These are phyloP conservation scores for Pseudogymnoascus sp. DNA, from an alignment of 2,329 filamentous ascomycete species.

Conservation along the genomic window DNA sequence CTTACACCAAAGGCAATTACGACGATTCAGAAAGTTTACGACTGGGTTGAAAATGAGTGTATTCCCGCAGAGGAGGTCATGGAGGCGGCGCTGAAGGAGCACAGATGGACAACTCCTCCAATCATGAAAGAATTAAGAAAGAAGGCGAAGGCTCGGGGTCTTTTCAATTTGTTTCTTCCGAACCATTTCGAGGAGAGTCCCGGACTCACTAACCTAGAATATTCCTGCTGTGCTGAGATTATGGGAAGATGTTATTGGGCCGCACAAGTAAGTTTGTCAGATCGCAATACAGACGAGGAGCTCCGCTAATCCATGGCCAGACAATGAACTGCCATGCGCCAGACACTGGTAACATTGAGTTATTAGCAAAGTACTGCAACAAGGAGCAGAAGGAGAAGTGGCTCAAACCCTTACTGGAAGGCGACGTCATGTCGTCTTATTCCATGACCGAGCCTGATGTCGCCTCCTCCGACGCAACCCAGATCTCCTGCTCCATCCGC, in stretches of 20 bases:
- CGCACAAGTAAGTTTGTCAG: slow-evolving; percentile 16
- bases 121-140: slow-evolving; percentile 35
- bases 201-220: slow-evolving; percentile 38
- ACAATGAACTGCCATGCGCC: slow-evolving; percentile 38
- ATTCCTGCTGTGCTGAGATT: slow-evolving; percentile 37
- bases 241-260: slow-evolving; percentile 40
- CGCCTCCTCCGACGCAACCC: slow-evolving; percentile 41
- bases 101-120: slow-evolving; percentile 33
- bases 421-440: slow-evolving; percentile 41
- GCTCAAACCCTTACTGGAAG: slow-evolving; percentile 41
- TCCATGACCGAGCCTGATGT: slow-evolving; percentile 44
- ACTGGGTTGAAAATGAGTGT: slow-evolving; percentile 37
- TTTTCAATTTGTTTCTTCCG: slow-evolving; percentile 35
- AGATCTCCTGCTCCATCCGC: slow-evolving; percentile 33
- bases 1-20: slow-evolving; percentile 30
- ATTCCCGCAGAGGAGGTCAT: slow-evolving; percentile 36
- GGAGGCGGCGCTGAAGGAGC: slow-evolving; percentile 31
- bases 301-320: slow-evolving; percentile 17
- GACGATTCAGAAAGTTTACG: slow-evolving; percentile 34
- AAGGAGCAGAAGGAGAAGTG: slow-evolving; percentile 41
- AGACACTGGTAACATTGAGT: slow-evolving; percentile 45
- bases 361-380: slow-evolving; percentile 44
- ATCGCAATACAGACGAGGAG: not conserved
- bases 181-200: slow-evolving; percentile 35
- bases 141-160: slow-evolving; percentile 32